Base-by-base conservation (phyloP, 2,329 filamentous ascomycete species). In the Simplicillium sp. region DNA sequence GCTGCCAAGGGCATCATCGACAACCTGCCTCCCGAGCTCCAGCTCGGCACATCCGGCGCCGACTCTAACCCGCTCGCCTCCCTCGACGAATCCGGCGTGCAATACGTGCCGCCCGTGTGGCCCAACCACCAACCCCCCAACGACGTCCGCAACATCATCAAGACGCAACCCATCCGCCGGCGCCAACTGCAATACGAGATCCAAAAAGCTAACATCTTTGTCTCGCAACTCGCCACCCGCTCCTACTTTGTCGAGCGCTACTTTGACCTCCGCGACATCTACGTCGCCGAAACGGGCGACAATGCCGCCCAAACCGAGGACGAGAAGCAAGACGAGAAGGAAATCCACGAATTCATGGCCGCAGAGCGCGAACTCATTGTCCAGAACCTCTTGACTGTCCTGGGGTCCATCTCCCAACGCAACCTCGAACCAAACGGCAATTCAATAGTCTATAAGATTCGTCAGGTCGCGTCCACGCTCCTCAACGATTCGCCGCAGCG, bases 181-280 rank as follows among this genome's bases (percentile, higher is more conserved):
- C 69, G 76, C 1, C 66, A 71, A 41, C 58, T 88, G 4, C 86
- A 92, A 55, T 87, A 82, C 49, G 88, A 94, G 61, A 92, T 95
- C 25, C 87, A 94, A 57, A 94, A 94, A 57, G 85, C 87, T 7
- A 94, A 94, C 57, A 85, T 95, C 32, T 87, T 90, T 54, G 79
- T 82, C 2, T 90, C 83, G 6, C 83, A 88, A 52, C 68, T 95
- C 9, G 80, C 82, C 3, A 94, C 87, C 0, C 75, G 88, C 17
- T 90, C 85, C 0, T 89, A 87, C 56, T 79, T 90, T 42, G 86
- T 94, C 1, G 87, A 94, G 57, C 82, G 88, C 48, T 94, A 90
- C 62, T 87, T 87, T 59, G 80, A 80, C 50, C 69, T 92, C 2
- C 77, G 80, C 31, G 84, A 88, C 40, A 75, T 80, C 1, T 76